Base-by-base conservation (phyloP, 305 asterid genomes). In the Coffea humblotiana region DNA sequence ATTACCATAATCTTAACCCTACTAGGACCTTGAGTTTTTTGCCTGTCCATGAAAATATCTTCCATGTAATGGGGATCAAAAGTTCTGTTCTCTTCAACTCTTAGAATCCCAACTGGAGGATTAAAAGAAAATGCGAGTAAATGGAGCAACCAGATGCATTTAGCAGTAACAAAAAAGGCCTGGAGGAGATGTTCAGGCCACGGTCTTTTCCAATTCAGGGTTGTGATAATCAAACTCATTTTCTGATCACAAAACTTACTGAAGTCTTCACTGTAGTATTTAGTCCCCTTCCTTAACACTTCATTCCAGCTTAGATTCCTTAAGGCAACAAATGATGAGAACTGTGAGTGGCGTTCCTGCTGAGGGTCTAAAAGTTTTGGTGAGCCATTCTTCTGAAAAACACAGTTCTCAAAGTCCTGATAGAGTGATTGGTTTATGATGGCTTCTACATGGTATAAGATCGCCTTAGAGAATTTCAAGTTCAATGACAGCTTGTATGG, bases 181-280 rank as follows among this genome's bases (percentile, higher is more conserved):
- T 95, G 96, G 43, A 95, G 97, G 16, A 95, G 92, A 82, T 91
- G 93, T 87, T 95, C 99, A 0, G 98, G 90, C 99, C 99, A 95
- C 21, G 97, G 93, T 76, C 89, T 90, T 15, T 91, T 92, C 97
- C 97, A 93, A 65, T 91, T 92, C 6, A 95, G 83, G 35, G 84
- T 75, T 6, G 88, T 58, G 7, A 93, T 83, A 10, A 95, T 87
- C 54, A 88, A 88, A 79, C 93, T 92, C 99, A 95, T 95, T 72
- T 91, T 95, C 86, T 91, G 91, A 84, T 95, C 99, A 60, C 99
- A 95, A 52, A 93, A 95, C 84, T 82, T 92, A 75, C 99, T 95
- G 69, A 95, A 89, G 27, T 95, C 99, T 61, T 95, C 99, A 27
- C 99, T 95, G 83, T 93, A 93, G 74, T 83, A 92, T 85, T 90